These are phyloP conservation scores for Rhynchosporium graminicola DNA, from an alignment of 2,329 filamentous ascomycete genomes.

Conservation along the genomic window DNA sequence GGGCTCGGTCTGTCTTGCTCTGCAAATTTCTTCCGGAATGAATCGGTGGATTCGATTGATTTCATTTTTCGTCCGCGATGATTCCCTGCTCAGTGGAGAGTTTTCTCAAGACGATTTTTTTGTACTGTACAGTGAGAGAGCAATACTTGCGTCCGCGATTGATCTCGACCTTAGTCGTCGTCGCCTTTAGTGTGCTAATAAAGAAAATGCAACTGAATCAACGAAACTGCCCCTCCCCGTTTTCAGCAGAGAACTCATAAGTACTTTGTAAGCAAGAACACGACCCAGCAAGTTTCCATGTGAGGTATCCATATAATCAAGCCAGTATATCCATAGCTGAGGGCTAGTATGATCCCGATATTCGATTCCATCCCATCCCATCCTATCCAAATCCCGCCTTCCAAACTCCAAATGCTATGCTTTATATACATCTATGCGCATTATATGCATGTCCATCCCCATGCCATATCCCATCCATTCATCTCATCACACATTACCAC, in stretches of 20 bases:
- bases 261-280: neutral
- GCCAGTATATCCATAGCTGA: neutral
- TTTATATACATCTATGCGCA: slow-evolving; percentile 24
- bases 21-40: slow-evolving; percentile 7
- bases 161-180: neutral
- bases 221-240: neutral
- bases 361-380: neutral
- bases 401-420: slow-evolving; percentile 20
- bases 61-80: slow-evolving; percentile 11
- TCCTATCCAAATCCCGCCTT: neutral
- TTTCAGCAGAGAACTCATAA: too few relatives aligned
- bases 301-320: slow-evolving; percentile 14
- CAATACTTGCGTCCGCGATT: slow-evolving; percentile 2
- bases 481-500: slow-evolving; percentile 12
- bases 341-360: neutral
- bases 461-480: slow-evolving; percentile 9
- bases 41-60: slow-evolving; percentile 8
- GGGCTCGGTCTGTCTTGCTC: slow-evolving; percentile 20
- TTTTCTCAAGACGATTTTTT: slow-evolving; percentile 9
- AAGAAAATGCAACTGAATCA: slow-evolving; percentile 13
- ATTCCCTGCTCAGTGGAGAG: neutral
- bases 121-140: slow-evolving; percentile 18
- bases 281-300: neutral
- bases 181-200: slow-evolving; percentile 18
- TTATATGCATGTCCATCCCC: slow-evolving; percentile 6